Conservation (phyloP, 345 rosid genomes). For the Melastoma malabathricum region DNA sequence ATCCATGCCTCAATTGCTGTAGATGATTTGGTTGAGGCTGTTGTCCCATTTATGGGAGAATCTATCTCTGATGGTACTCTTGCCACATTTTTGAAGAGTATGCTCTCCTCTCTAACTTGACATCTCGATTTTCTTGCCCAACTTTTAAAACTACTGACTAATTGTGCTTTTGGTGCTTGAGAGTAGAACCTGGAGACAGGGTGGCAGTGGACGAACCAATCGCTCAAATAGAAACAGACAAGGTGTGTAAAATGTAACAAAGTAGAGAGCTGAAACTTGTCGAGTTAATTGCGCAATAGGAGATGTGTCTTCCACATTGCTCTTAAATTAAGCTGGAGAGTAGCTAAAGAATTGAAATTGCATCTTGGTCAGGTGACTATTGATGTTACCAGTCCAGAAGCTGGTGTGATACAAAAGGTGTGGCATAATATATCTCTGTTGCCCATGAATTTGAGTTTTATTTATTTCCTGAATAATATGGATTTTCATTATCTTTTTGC, state of each 20-base stretch:
- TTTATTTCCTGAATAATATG: too few species aligned
- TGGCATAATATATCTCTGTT: not conserved
- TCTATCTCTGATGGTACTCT: slow-evolving; percentile 79
- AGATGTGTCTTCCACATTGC: too few species aligned
- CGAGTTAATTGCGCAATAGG: not conserved
- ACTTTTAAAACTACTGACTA: not conserved
- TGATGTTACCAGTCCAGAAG: slow-evolving; percentile 74
- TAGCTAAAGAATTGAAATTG: not conserved
- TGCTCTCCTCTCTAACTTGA: slow-evolving; percentile 9
- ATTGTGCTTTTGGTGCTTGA: slow-evolving; percentile 8
- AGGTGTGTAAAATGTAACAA: slow-evolving; percentile 26
- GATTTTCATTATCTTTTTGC: too few species aligned
- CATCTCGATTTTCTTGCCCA: not conserved
- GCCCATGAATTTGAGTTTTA: too few species aligned
- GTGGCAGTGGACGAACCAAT: slow-evolving; percentile 81
- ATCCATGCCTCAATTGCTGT: slow-evolving; percentile 4
- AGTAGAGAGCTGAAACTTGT: not conserved
- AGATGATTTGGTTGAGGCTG: slow-evolving; percentile 58
- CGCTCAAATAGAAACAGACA: slow-evolving; percentile 97
- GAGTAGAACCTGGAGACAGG: slow-evolving; percentile 80
- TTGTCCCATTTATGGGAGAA: slow-evolving; percentile 88
- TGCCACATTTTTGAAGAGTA: slow-evolving; percentile 61
- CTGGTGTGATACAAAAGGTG: slow-evolving; percentile 40
- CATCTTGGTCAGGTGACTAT: slow-evolving; percentile 47
- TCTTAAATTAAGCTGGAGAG: not conserved